A percentile compares a stretch with the other conserved stretches of the same genome.
Evolutionary conservation across 2,329 filamentous ascomycete genomes (phyloP).

Genomic region (Microsporum audouinii): DNA sequence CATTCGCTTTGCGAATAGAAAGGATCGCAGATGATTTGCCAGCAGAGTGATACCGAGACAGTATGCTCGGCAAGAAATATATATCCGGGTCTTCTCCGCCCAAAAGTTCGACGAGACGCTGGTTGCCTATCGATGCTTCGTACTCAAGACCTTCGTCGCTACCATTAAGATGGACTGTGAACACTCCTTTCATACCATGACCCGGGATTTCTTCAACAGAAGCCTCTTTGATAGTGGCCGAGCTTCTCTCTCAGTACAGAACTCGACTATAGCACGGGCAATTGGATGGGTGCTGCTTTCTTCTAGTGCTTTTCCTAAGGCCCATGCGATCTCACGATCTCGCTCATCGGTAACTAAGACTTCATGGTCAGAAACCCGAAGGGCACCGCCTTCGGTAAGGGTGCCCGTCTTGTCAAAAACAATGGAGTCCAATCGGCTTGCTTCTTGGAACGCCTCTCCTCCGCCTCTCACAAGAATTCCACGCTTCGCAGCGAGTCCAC

Average conservation of each 20-base stretch:
- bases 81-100: conserved; percentile 21
- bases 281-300: conserved; percentile 50
- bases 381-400: conserved; percentile 55
- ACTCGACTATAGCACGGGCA: conserved; percentile 43
- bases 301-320: conserved; percentile 42
- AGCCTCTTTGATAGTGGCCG: conserved; percentile 20
- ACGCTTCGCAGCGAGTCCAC: conserved; percentile 64
- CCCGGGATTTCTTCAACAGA: conserved; percentile 45
- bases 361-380: conserved; percentile 44
- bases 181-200: conserved; percentile 45
- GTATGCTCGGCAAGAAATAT: conserved; percentile 24
- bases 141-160: conserved; percentile 22
- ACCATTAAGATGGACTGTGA: conserved; percentile 20
- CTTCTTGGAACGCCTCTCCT: conserved; percentile 76
- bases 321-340: conserved; percentile 33
- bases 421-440: conserved; percentile 63
- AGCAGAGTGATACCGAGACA: conserved; percentile 30
- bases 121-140: conserved; percentile 47
- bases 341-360: conserved; percentile 26
- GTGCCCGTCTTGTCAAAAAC: conserved; percentile 88
- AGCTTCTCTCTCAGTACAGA: conserved; percentile 30
- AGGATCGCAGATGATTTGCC: conserved; percentile 37
- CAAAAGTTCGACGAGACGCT: conserved; percentile 36
- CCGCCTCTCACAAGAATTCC: conserved; percentile 76
- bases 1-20: conserved; percentile 24